These are phyloP conservation scores for Proliferodiscus dingleyae DNA, from an alignment of 2,329 filamentous ascomycete species.

Conservation along the genomic window DNA sequence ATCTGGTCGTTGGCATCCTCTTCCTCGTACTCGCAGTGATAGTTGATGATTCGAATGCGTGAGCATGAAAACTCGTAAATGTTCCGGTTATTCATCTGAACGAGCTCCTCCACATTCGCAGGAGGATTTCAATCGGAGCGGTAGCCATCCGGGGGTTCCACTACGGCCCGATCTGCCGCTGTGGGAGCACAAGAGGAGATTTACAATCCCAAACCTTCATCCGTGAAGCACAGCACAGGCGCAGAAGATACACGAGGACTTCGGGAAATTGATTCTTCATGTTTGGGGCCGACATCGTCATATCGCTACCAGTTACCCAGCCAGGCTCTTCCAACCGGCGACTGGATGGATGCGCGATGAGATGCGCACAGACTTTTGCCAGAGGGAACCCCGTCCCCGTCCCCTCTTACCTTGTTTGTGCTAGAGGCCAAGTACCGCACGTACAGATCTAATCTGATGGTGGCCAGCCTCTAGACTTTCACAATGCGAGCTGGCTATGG, in stretches of 20 bases:
- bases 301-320: not conserved
- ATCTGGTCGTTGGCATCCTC: not conserved
- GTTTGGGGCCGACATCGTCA: constrained; percentile 5
- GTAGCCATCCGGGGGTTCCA: constrained; percentile 6
- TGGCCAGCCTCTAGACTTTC: not conserved
- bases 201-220: not conserved
- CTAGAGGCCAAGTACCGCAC: too few relatives aligned
- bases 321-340: not conserved
- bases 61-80: not conserved
- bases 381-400: constrained; percentile 1
- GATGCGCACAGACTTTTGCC: constrained; percentile 11
- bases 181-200: not conserved
- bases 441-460: constrained; percentile 11
- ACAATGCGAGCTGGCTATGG: not conserved
- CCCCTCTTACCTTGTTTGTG: constrained; percentile 5
- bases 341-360: constrained; percentile 4
- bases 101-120: constrained; percentile 2
- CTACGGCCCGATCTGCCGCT: constrained; percentile 7
- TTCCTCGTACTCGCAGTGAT: too few relatives aligned
- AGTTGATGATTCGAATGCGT: not conserved
- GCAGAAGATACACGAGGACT: not conserved
- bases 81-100: constrained; percentile 4
- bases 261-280: constrained; percentile 1
- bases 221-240: not conserved
- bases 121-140: constrained; percentile 2